Evolutionary conservation across 2,329 filamentous ascomycete species (phyloP), one percentile per base, ranked within the genome.

Genomic region (Byssothecium circinans): DNA sequence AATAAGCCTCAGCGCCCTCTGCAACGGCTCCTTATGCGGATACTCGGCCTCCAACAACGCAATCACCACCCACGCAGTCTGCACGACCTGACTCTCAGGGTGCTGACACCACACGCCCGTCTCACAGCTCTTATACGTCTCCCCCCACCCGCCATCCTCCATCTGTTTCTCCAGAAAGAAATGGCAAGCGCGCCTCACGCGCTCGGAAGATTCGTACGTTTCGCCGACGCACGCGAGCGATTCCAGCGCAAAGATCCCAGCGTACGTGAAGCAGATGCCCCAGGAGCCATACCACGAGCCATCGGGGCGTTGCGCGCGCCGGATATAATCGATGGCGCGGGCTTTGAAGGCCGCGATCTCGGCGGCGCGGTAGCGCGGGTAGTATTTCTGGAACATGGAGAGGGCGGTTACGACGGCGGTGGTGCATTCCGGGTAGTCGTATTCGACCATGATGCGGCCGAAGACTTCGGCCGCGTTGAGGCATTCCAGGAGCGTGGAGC

Each of bases 251-350:
- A 99, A 99, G 91, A 97, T 95, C 54, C 84, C 88, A 1, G 91
- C 94, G 67, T 99, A 99, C 0, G 91, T 96, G 72, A 95, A 99
- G 75, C 94, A 99, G 62, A 99, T 95, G 43, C 89, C 94, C 94
- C 94, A 99, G 66, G 85, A 91, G 37, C 94, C 94, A 67, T 99
- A 97, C 94, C 94, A 99, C 50, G 87, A 88, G n/a, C 94, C 94
- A 59, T 97, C 90, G 0, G 79, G 70, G 2, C 82, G 78, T 72
- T 97, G 94, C 2, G 85, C 82, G 2, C 79, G 79, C 65, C 91
- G 88, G 71, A 99, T 95, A 76, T 91, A 97, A 41, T 78, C 75
- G 1, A 96, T 83, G 0, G 91, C 91, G 30, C 85, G 81, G 17
- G 76, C 75, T 56, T 94, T 86, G 61, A 94, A 90, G 0, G 66